These are phyloP conservation scores for Elymus sibiricus DNA, from an alignment of 176 grass and related monocot species.

Conservation along the genomic window DNA sequence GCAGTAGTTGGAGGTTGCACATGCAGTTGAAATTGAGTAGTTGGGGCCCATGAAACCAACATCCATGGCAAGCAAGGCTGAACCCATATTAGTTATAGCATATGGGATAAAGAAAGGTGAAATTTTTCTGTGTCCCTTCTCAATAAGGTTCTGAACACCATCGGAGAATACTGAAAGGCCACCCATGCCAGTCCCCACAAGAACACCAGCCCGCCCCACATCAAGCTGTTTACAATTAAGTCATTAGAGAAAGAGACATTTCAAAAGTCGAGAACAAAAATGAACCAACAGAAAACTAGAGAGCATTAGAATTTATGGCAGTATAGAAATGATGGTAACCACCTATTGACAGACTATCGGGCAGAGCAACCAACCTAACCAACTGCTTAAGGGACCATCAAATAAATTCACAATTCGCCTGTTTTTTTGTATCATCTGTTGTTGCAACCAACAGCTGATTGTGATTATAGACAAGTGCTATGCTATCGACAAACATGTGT, in stretches of 20 bases:
- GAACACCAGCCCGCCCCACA: conserved; percentile 47
- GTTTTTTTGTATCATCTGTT: neutral
- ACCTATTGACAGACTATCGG: neutral
- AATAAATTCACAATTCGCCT: neutral
- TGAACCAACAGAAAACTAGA: neutral
- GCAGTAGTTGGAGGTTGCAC: conserved; percentile 64
- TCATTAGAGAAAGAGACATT: neutral
- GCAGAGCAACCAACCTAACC: neutral
- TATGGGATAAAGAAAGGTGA: conserved; percentile 68
- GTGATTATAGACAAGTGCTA: neutral
- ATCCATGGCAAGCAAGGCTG: conserved; percentile 63
- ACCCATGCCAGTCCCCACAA: conserved; percentile 67
- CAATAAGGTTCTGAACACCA: conserved; percentile 52
- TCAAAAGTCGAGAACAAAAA: neutral
- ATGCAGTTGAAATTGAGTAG: conserved; percentile 74
- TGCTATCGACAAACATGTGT: neutral
- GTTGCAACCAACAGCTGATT: neutral
- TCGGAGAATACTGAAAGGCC: conserved; percentile 53
- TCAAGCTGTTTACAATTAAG: conserved; percentile 44
- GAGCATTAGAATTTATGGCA: neutral
- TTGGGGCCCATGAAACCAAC: conserved; percentile 66
- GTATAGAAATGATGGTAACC: neutral
- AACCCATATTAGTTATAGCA: conserved; percentile 64
- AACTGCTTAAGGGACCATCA: neutral
- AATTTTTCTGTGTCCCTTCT: conserved; percentile 60